Evolutionary conservation across 176 grass and related monocot genomes (phyloP).

Genomic region (Otatea glauca): DNA sequence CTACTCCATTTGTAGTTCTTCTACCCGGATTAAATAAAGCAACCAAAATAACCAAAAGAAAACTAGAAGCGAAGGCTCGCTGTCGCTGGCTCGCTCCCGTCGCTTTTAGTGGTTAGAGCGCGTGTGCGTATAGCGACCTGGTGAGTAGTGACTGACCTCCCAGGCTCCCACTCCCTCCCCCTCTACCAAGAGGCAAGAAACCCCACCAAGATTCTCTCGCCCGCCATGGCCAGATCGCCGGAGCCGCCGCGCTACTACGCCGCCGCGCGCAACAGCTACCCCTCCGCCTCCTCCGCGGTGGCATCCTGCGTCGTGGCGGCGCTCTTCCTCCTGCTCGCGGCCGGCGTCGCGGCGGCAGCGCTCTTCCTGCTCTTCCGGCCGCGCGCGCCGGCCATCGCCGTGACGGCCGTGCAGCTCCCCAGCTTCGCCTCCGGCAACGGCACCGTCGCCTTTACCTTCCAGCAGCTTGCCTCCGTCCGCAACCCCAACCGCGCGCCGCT

Average conservation of each 20-base stretch:
- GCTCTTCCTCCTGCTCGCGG: slow-evolving; percentile 63
- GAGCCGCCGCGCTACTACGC: slow-evolving; percentile 41
- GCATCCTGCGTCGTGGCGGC: slow-evolving; percentile 61
- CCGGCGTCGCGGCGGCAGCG: slow-evolving; percentile 36
- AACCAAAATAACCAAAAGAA: neutral
- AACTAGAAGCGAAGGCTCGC: neutral
- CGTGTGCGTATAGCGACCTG: neutral
- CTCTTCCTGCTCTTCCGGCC: slow-evolving; percentile 76
- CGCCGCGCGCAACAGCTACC: slow-evolving; percentile 20
- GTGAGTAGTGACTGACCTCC: neutral
- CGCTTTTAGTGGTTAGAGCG: neutral
- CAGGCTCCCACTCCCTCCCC: neutral
- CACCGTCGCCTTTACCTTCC: slow-evolving; percentile 72
- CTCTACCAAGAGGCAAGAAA: neutral
- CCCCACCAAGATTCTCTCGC: neutral
- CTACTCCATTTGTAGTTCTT: neutral
- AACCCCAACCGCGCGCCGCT: slow-evolving; percentile 69
- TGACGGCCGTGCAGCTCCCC: slow-evolving; percentile 67
- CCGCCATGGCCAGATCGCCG: slow-evolving; percentile 50
- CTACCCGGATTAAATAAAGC: neutral
- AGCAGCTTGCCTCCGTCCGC: slow-evolving; percentile 70
- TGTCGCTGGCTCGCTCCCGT: neutral
- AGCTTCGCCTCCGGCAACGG: slow-evolving; percentile 61
- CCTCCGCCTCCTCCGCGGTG: slow-evolving; percentile 50
- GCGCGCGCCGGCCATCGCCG: slow-evolving; percentile 59